A percentile compares a stretch with the other conserved stretches of the same genome.
Conservation (phyloP, 208 protist genomes). For the Trypanosoma lewisi region DNA sequence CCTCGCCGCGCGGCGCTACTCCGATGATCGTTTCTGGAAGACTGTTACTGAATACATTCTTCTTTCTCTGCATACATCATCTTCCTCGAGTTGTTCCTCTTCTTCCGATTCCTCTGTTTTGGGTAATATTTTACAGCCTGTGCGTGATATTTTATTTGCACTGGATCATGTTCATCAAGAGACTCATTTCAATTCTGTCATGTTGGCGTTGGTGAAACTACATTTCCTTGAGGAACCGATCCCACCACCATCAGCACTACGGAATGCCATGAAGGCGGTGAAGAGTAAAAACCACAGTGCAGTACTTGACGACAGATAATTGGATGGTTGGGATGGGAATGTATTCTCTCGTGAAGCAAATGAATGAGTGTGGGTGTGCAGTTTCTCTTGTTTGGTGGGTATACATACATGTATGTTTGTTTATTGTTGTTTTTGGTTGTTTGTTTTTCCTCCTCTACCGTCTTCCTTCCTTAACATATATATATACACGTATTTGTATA, state of each 20-base stretch:
- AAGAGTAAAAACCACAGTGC: too few species aligned
- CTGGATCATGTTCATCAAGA: slow-evolving; percentile 48
- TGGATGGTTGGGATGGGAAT: not conserved
- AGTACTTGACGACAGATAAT: slow-evolving; percentile 11
- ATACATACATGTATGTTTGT: too few species aligned
- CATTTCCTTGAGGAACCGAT: slow-evolving; percentile 43
- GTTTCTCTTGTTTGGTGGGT: not conserved
- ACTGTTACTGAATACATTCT: slow-evolving; percentile 35
- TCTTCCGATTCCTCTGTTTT: not conserved
- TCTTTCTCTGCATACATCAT: slow-evolving; percentile 18
- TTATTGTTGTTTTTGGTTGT: too few species aligned
- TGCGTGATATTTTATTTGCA: slow-evolving; percentile 71
- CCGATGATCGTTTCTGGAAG: slow-evolving; percentile 50
- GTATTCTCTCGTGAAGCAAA: not conserved
- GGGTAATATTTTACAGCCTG: slow-evolving; percentile 26
- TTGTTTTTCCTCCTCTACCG: too few species aligned
- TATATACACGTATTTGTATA: too few species aligned
- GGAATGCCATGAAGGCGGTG: slow-evolving; percentile 36
- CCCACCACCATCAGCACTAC: slow-evolving; percentile 41
- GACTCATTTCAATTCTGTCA: slow-evolving; percentile 56
- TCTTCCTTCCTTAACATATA: too few species aligned
- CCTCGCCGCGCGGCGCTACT: slow-evolving; percentile 31
- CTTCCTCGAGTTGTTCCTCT: too few species aligned
- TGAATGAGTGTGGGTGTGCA: not conserved
- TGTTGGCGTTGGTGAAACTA: slow-evolving; percentile 47